Evolutionary conservation across 495 filamentous ascomycete genomes (phyloP).

Genomic region (Hyphodiscus hymeniophilus): DNA sequence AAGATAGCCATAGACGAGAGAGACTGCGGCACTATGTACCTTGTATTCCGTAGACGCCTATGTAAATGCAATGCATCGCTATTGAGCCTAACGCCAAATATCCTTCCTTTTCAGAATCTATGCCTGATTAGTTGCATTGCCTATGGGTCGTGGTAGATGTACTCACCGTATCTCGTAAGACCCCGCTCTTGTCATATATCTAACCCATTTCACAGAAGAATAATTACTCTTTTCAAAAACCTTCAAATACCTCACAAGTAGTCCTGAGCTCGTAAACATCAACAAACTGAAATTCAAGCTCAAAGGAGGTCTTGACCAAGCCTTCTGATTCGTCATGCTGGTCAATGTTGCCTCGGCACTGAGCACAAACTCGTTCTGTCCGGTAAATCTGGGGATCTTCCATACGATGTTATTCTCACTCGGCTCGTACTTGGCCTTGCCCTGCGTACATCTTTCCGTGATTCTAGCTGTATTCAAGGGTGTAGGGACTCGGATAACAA

Average conservation of each 20-base stretch:
- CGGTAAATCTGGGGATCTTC: conserved; percentile 97
- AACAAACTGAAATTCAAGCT: conserved; percentile 85
- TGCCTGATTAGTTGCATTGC: not conserved
- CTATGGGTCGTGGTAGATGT: not conserved
- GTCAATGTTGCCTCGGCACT: conserved; percentile 90
- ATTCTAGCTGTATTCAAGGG: conserved; percentile 94
- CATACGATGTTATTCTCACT: conserved; percentile 97
- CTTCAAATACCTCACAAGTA: conserved; percentile 93
- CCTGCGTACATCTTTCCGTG: conserved; percentile 87
- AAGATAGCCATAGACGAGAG: too few relatives aligned
- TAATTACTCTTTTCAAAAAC: conserved; percentile 99
- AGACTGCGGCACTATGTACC: too few relatives aligned
- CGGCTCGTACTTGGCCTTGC: conserved; percentile 97
- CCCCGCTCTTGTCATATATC: conserved; percentile 96
- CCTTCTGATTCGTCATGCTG: conserved; percentile 97
- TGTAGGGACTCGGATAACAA: conserved; percentile 91
- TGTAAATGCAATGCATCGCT: conserved; percentile 9
- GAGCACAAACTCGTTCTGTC: conserved; percentile 89
- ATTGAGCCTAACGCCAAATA: not conserved
- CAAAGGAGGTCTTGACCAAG: conserved; percentile 90
- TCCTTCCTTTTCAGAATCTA: not conserved
- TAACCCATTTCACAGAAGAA: conserved; percentile 96
- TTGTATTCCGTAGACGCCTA: conserved; percentile 3
- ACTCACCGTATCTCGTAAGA: conserved; percentile 67
- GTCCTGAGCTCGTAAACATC: conserved; percentile 94